Base-by-base conservation (phyloP, 2,329 filamentous ascomycete species). In the Beauveria scarabaeidicola region DNA sequence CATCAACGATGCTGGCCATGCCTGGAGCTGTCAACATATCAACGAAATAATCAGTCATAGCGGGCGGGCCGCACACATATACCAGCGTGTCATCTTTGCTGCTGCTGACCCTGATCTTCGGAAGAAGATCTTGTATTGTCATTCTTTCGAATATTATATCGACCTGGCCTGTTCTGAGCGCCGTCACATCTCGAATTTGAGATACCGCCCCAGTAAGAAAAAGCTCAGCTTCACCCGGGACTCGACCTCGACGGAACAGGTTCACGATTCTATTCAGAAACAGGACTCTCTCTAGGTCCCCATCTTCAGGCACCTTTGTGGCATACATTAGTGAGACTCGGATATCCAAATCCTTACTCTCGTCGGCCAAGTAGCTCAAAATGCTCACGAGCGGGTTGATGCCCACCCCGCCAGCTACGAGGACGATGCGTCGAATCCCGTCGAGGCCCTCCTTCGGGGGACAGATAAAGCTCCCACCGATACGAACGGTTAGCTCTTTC, bases 371-470 rank as follows among this genome's bases (percentile, higher is more conserved):
- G 62, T 81, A 79, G 17, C 82, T 78, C 52, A 91, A 74, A 70
- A 93, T 93, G 58, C 88, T 90, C 59, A 91, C 81, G 5, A 93
- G 74, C 0, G 90, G 90, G 66, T 95, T 95, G 60, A 95, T 86
- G 0, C 91, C 90, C 23, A 95, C 86, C 1, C 90, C 91, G 1
- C 90, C 90, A 0, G 90, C 90, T 15, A 95, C 78, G 63, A 96
- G 86, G 3, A 96, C 81, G 5, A 88, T 78, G 58, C 81, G 84
- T 47, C 78, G 77, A 46, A 88, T 75, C 5, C 71, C 62, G 52
- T 79, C 72, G 7, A 81, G 21, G 77, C 62, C 21, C 72, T 71
- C 1, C 77, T 52, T 74, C 0, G 88, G 89, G 0, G 91, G 91
- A 77, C 86, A 96, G 3, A 87, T 80, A 67, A 96, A 96, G 65